Conservation (phyloP, 2,329 filamentous ascomycete genomes). For the Periconia digitata region DNA sequence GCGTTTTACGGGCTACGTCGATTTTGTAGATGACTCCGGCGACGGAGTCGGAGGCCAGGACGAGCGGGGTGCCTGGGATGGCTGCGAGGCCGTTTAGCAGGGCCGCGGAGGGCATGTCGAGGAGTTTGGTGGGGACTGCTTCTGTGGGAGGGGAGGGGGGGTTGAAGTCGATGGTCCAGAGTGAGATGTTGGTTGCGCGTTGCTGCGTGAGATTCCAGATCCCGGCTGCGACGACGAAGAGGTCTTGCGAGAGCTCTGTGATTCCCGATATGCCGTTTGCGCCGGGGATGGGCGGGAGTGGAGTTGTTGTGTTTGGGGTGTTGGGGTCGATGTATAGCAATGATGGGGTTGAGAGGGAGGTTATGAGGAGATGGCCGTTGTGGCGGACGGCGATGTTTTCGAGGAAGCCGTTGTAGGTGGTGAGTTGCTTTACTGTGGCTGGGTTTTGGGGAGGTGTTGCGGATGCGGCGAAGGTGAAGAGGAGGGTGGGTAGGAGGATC, state of each 20-base stretch:
- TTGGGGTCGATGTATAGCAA: neutral
- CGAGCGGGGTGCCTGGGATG: neutral
- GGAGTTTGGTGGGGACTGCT: neutral
- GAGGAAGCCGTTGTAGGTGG: neutral
- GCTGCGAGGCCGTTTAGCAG: constrained; percentile 3
- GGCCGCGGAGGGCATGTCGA: neutral
- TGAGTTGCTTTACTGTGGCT: neutral
- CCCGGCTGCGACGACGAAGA: constrained; percentile 3
- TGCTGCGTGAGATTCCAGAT: constrained; percentile 1
- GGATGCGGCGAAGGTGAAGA: too few relatives aligned
- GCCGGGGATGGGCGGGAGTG: constrained; percentile 1
- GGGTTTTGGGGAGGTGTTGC: too few relatives aligned
- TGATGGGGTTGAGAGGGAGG: neutral
- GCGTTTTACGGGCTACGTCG: neutral
- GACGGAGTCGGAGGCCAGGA: constrained; percentile 5
- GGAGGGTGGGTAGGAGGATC: too few relatives aligned
- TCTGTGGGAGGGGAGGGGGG: neutral
- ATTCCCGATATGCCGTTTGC: constrained; percentile 5
- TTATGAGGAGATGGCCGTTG: constrained; percentile 2
- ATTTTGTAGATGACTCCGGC: constrained; percentile 2
- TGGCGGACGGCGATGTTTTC: constrained; percentile 3
- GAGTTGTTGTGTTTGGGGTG: neutral
- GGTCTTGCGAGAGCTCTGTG: neutral
- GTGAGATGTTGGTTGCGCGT: neutral
- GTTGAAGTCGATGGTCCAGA: constrained; percentile 4